Conservation (phyloP, 2,329 filamentous ascomycete genomes). For the Fusarium sp. region DNA sequence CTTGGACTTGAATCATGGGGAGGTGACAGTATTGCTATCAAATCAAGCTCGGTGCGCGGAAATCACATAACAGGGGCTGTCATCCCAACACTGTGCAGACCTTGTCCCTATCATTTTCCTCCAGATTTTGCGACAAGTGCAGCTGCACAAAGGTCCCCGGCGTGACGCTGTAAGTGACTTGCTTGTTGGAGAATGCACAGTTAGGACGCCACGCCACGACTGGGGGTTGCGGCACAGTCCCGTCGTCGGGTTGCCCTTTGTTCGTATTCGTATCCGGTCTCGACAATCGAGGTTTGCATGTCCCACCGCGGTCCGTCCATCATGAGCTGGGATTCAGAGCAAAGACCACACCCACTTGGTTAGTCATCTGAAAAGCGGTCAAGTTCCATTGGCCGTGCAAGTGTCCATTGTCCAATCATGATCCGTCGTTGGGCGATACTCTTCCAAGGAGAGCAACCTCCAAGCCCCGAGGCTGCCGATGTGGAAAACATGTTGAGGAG, state of each 20-base stretch:
- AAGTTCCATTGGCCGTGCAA: constrained; percentile 24
- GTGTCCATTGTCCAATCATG: constrained; percentile 23
- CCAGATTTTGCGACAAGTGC: background rate
- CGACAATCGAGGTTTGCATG: background rate
- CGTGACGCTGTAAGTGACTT: background rate
- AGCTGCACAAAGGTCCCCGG: background rate
- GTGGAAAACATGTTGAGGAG: constrained; percentile 9
- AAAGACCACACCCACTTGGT: constrained; percentile 11
- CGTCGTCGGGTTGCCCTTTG: background rate
- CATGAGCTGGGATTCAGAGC: background rate
- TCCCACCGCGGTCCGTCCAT: background rate
- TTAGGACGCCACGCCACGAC: background rate
- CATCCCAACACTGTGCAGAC: background rate
- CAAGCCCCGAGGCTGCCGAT: background rate
- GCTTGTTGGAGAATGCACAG: background rate
- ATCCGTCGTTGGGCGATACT: background rate
- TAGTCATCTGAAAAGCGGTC: constrained; percentile 39
- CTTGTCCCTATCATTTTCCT: background rate
- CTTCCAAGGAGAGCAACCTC: background rate
- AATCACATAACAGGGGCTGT: background rate
- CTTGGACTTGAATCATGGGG: background rate
- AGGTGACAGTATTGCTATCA: background rate
- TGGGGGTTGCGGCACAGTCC: background rate
- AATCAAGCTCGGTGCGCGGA: background rate
- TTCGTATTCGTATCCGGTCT: constrained; percentile 43